Base-by-base conservation (phyloP, 176 grass and related monocot species). In the Ensete glaucum region DNA sequence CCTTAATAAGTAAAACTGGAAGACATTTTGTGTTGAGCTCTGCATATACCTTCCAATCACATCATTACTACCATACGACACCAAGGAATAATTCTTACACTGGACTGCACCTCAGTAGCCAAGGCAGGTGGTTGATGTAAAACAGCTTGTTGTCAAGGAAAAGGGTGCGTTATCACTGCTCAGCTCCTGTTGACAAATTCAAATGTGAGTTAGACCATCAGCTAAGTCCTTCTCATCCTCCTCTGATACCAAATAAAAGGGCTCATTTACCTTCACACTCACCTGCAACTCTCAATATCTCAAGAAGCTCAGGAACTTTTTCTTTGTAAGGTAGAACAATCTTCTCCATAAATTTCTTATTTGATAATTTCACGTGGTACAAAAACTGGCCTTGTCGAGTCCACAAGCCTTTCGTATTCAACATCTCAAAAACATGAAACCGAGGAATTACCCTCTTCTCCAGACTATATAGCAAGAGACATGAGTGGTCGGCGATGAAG, bases 321-420 rank as follows among this genome's bases (percentile, higher is more conserved):
- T 74, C 50, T 24, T 80, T 83, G 62, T 88, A 49, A 59, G 64
- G 69, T 55, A 67, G 3, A 55, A 88, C 52, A 83, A 78, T 69
- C 58, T 57, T 87, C 20, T 21, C 25, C 12, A 15, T 62, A 68
- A 92, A 92, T 1, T 13, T 10, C 20, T 56, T 1, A 8, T 78
- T 69, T 1, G 53, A 1, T 78, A 27, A 1, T 1, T 19, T 49
- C 17, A 73, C 14, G 54, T 81, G 22, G 0, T 68, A 10, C 22
- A 56, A 72, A 71, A 92, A 77, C 29, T 74, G 79, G 9, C 3
- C 0, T 48, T 81, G 50, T 78, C 53, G 9, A 25, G 1, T 57
- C 1, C 75, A 16, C 70, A 88, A 81, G 1, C 81, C 66, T n/a
- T 92, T 82, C 48, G 76, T 72, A 21, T 73, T 76, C 52, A 92